Base-by-base conservation (phyloP, 331 rosid genomes). In the Pyracantha coccinea region DNA sequence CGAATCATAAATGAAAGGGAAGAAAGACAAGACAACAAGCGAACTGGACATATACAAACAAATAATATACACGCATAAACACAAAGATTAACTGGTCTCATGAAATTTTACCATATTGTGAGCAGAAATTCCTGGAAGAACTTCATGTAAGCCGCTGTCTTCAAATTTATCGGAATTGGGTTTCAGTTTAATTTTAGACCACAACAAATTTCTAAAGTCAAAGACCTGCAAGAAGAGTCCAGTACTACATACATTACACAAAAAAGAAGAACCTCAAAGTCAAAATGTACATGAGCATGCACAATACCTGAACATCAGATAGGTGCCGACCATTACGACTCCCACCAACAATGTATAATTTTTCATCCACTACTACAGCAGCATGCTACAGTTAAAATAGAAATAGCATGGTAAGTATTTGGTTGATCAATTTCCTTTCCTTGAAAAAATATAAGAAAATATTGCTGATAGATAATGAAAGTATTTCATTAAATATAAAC, bases 271-370 rank as follows among this genome's bases (percentile, higher is more conserved):
- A 61, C 60, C 65, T 17, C 69, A 20, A 74, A 79, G 76, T 29
- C 55, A 54, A 76, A 68, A 66, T 52, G 73, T 53, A 66, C 75
- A 27, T 8, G 77, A 55, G 58, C 71, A 45, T 31, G 23, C 67
- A 47, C 38, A 14, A 74, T 86, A 94, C 97, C 99, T 94, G 94
- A 82, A 90, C 83, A 89, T 92, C 99, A 8, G 96, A 90, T 28
- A 95, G 85, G 82, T 89, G 79, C 28, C 98, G 91, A 33, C 99
- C 99, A 87, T 90, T 92, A 74, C 99, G 91, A 86, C 97, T 95
- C 61, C 99, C 99, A 63, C 98, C 98, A 59, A 82, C 78, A 78
- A 95, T 72, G 74, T 89, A 95, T 28, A 95, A 78, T 69, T 89
- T 92, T 69, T 90, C 96, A 77, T 86, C 96, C 79, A 81, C 91